Evolutionary conservation across 83 land plant species (phyloP).

Genomic region (Thuja plicata): DNA sequence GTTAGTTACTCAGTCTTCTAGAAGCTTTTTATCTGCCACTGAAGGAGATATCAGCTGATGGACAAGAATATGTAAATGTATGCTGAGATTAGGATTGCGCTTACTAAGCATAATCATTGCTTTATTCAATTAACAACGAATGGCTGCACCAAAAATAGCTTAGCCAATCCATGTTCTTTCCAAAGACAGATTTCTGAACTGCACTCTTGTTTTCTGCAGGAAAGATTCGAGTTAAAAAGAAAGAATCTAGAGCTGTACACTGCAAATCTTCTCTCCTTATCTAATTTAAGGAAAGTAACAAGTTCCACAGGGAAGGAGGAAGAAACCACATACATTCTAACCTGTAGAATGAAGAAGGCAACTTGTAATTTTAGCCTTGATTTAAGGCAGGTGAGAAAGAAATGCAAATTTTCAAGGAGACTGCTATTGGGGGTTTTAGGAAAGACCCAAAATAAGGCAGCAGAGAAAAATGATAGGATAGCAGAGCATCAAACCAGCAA

Average conservation of each 20-base stretch:
- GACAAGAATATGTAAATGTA: conserved; percentile 13
- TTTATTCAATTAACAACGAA: not conserved
- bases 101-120: not conserved
- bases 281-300: conserved; percentile 26
- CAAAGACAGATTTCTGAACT: not conserved
- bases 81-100: not conserved
- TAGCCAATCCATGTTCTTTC: not conserved
- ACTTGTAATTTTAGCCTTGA: conserved; percentile 48
- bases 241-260: not conserved
- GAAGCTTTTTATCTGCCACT: conserved; percentile 1
- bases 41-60: not conserved
- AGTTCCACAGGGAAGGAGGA: conserved; percentile 5
- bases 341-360: conserved; percentile 62
- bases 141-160: not conserved
- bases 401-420: conserved; percentile 43
- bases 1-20: not conserved
- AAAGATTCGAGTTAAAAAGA: conserved; percentile 1
- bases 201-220: not conserved
- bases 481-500: no score
- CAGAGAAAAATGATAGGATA: no score
- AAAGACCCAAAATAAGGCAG: no score
- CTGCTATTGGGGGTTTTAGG: conserved; percentile 18
- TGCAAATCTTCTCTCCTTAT: conserved; percentile 9
- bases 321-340: conserved; percentile 37
- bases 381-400: conserved; percentile 43